These are phyloP conservation scores for Triticum urartu DNA, from an alignment of 176 grass and related monocot species.

Conservation along the genomic window DNA sequence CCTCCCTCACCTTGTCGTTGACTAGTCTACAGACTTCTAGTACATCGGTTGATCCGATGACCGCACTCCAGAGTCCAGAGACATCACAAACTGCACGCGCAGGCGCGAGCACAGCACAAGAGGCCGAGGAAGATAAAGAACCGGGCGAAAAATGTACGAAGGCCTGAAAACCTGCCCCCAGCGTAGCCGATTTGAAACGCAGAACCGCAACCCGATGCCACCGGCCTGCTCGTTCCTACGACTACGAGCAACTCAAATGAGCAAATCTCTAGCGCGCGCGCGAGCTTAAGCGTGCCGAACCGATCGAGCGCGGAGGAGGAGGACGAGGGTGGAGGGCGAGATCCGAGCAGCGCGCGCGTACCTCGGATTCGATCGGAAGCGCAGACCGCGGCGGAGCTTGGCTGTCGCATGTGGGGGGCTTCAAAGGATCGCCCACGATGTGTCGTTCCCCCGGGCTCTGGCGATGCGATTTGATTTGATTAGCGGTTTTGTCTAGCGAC, in stretches of 20 bases:
- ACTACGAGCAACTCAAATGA: not conserved
- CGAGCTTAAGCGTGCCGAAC: not conserved
- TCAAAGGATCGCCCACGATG: not conserved
- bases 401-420: not conserved
- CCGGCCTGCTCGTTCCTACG: not conserved
- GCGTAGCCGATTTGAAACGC: not conserved
- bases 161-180: not conserved
- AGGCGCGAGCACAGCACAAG: not conserved
- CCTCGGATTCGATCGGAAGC: slow-evolving; percentile 27
- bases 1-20: not conserved
- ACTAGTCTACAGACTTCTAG: not conserved
- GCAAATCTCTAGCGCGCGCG: not conserved
- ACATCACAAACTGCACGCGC: not conserved
- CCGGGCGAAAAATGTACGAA: not conserved
- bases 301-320: not conserved
- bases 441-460: not conserved
- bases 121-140: not conserved
- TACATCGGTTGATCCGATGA: slow-evolving; percentile 3
- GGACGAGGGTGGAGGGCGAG: not conserved
- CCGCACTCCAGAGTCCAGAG: not conserved
- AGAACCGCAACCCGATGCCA: not conserved
- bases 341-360: not conserved
- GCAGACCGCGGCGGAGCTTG: slow-evolving; percentile 6
- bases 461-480: slow-evolving; percentile 8
- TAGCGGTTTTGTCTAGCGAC: slow-evolving; percentile 6